Base-by-base conservation (phyloP, 306 rosid genomes). In the Pterocarpus macrocarpus region DNA sequence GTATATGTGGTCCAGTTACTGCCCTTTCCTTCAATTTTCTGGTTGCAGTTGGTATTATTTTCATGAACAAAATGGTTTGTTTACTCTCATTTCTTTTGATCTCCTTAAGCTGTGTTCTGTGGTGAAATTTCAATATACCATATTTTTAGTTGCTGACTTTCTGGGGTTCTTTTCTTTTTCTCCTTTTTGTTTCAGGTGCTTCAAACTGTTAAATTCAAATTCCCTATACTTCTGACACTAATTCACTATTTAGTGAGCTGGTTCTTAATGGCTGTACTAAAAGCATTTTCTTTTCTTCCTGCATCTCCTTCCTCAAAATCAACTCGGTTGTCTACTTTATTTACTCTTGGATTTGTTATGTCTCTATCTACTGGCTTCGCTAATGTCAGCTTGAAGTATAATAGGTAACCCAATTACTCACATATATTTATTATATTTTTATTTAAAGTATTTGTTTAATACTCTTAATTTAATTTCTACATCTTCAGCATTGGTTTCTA, bases 231-330 rank as follows among this genome's bases (percentile, higher is more conserved):
- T 74, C 95, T 94, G 82, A 91, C 95, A 13, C 87, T 94, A 50
- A 92, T 94, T 80, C 98, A 94, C 83, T 94, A 94, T 81, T n/a
- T 84, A 13, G 88, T 92, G 72, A 94, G 98, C 90, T 94, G 98
- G 97, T 72, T 92, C 63, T 86, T 94, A 30, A 92, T 94, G 98
- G 97, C 97, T 16, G n/a, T 94, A 77, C 81, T 94, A 77, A 94
- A 94, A 49, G 84, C 87, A 34, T 78, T 90, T 66, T 88, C 95
- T 55, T 13, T 92, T 16, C 98, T 94, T 71, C 94, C 98, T 15
- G 85, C 95, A 12, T 81, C 97, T 83, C 93, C 93, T 79, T 84
- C 95, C 69, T 65, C 97, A 34, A 94, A 92, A 80, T 78, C 95
- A 2, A 88, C 94, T 39, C 92, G 79, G 8, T 43, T 82, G 15